These are phyloP conservation scores for Coix lacrymajobi DNA, from an alignment of 176 grass and related monocot species.

Conservation along the genomic window DNA sequence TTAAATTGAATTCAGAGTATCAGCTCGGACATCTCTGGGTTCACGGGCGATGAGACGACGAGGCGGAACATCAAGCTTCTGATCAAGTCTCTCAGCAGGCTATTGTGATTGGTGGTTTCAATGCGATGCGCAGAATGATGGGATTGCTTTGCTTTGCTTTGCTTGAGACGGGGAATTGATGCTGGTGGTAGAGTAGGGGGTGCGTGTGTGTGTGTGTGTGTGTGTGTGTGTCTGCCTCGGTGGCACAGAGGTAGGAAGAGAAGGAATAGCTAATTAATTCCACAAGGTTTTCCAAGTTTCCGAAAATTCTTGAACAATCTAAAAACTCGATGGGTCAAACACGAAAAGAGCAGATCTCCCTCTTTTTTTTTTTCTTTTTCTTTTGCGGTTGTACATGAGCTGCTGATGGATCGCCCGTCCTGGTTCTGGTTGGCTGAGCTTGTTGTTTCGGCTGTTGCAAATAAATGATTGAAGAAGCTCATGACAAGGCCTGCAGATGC, in stretches of 20 bases:
- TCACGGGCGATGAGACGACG: slow-evolving; percentile 82
- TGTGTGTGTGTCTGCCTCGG: neutral
- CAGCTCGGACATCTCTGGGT: slow-evolving; percentile 90
- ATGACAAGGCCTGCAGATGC: no score
- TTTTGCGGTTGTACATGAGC: neutral
- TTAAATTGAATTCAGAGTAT: slow-evolving; percentile 59
- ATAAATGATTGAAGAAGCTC: neutral
- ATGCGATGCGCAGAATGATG: neutral
- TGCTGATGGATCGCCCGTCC: slow-evolving; percentile 5
- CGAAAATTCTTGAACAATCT: neutral
- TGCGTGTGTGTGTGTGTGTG: no score
- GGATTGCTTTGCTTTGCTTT: neutral
- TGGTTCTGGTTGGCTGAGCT: neutral
- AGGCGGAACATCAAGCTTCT: slow-evolving; percentile 78
- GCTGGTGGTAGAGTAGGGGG: neutral
- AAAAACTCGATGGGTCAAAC: neutral
- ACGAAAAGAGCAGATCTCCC: neutral
- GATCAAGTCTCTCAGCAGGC: slow-evolving; percentile 91
- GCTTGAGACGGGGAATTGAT: neutral
- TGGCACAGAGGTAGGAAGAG: neutral
- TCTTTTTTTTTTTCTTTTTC: slow-evolving; percentile 25
- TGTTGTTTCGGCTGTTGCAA: neutral
- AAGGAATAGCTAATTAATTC: neutral
- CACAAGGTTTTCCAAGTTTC: neutral
- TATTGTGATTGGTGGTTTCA: slow-evolving; percentile 47